Conservation (phyloP, 352 stramenopile genomes). For the Pythium monospermum region DNA sequence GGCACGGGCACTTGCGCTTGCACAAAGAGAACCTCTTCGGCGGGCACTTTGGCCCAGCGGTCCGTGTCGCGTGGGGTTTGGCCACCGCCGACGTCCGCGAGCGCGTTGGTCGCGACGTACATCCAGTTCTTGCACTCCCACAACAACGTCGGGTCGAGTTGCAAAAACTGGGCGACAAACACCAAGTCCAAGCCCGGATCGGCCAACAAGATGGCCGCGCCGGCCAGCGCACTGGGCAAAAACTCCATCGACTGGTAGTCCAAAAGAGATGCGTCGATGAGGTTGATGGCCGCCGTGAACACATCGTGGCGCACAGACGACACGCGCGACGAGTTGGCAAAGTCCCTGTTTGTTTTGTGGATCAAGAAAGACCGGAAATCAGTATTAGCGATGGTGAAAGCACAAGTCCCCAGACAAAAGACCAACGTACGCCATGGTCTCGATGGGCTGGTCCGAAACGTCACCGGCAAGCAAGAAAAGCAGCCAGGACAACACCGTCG, state of each 20-base stretch:
- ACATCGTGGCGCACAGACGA: constrained; percentile 67
- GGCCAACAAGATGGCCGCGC: constrained; percentile 61
- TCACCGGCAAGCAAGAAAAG: constrained; percentile 71
- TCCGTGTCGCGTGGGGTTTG: constrained; percentile 45
- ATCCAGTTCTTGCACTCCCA: constrained; percentile 84
- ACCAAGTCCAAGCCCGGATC: constrained; percentile 64
- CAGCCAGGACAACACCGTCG: constrained; percentile 68
- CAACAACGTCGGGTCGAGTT: constrained; percentile 68
- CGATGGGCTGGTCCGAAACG: constrained; percentile 53
- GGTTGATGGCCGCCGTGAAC: constrained; percentile 56
- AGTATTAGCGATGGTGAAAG: no score
- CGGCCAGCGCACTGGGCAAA: constrained; percentile 69
- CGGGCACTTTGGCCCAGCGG: constrained; percentile 63
- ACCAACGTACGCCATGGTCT: constrained; percentile 53
- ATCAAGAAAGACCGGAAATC: no score
- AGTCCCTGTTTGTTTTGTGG: constrained; percentile 46
- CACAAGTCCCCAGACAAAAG: background rate
- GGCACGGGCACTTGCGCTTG: constrained; percentile 61
- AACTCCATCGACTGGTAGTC: constrained; percentile 77
- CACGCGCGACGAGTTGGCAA: constrained; percentile 55
- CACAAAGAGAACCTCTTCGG: constrained; percentile 67
- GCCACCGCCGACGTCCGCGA: constrained; percentile 48
- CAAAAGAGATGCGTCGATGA: constrained; percentile 71
- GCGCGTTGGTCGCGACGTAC: constrained; percentile 43
- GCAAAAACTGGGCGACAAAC: constrained; percentile 79